phyloP scores from a whole-genome alignment of 441 rosid species.

The Melastoma candidum region DNA sequence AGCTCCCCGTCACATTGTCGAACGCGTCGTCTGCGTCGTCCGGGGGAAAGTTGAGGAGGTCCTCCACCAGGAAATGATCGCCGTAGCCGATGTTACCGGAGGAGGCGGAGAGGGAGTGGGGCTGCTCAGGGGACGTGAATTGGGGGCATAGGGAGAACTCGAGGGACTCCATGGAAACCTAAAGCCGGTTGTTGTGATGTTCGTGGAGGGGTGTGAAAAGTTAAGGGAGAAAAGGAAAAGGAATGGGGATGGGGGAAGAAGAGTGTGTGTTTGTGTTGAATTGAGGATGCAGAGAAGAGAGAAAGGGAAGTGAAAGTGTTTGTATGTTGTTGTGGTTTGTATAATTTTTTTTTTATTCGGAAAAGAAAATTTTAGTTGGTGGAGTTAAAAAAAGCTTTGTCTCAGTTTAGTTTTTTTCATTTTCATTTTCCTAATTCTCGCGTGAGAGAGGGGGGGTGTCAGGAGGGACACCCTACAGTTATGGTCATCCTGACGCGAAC shows the following conservation, averaged over 20 bases:
- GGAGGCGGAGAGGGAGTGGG: conserved; percentile 10
- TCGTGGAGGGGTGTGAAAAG: background rate
- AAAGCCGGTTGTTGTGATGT: background rate
- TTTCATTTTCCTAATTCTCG: background rate
- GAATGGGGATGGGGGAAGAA: background rate
- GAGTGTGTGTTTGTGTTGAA: no score
- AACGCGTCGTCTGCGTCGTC: conserved; percentile 16
- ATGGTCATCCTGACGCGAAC: no score
- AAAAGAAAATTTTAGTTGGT: no score
- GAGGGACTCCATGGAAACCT: conserved; percentile 37
- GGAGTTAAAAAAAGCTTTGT: no score
- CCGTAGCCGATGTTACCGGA: conserved; percentile 24
- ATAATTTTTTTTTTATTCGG: no score
- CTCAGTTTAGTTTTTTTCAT: no score
- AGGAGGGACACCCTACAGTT: background rate
- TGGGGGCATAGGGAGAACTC: conserved; percentile 27
- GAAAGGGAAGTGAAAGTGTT: background rate
- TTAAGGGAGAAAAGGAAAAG: no score
- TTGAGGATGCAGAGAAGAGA: no score
- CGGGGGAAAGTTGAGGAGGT: conserved; percentile 79
- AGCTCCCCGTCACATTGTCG: conserved; percentile 13
- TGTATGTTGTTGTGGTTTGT: no score
- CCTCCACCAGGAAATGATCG: conserved; percentile 80
- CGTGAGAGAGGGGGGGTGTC: background rate
- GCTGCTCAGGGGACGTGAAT: conserved; percentile 28